Percentiles rank a stretch among this genome's conserved stretches.
phyloP scores from a whole-genome alignment of 2,329 filamentous ascomycete genomes.

The Proliferodiscus dingleyae region DNA sequence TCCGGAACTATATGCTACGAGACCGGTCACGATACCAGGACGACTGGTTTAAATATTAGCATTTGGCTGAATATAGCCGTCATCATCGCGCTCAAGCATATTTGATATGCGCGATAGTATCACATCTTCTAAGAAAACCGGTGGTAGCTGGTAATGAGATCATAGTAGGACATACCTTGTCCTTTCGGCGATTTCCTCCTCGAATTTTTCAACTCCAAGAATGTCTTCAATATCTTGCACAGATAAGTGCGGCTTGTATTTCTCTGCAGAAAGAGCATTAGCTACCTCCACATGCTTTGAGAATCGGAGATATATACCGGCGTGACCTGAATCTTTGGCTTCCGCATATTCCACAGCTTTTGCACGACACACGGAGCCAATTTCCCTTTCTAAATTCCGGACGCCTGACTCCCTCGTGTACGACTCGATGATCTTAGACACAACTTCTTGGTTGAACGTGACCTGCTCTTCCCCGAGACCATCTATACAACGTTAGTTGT shows the following conservation, averaged over 20 bases:
- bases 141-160: not conserved
- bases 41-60: conserved; percentile 42
- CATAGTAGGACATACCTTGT: conserved; percentile 36
- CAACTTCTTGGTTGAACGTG: conserved; percentile 71
- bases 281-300: not conserved
- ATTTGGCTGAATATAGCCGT: conserved; percentile 9
- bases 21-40: conserved; percentile 89
- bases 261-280: conserved; percentile 34
- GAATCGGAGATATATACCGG: conserved; percentile 13
- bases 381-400: conserved; percentile 90
- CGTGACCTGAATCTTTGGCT: conserved; percentile 67
- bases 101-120: conserved; percentile 1
- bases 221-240: conserved; percentile 83
- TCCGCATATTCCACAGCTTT: conserved; percentile 96
- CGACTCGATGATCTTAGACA: conserved; percentile 91
- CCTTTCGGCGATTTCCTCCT: conserved; percentile 92
- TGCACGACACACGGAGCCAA: conserved; percentile 87
- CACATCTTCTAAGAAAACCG: not conserved
- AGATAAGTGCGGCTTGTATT: conserved; percentile 70
- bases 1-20: conserved; percentile 90
- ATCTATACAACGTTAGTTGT: conserved; percentile 38
- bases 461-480: conserved; percentile 75
- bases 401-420: conserved; percentile 97
- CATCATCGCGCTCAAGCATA: conserved; percentile 11
- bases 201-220: conserved; percentile 86